phyloP scores from a whole-genome alignment of 1,139 yeast species.

The Yamadazyma conglobata region DNA sequence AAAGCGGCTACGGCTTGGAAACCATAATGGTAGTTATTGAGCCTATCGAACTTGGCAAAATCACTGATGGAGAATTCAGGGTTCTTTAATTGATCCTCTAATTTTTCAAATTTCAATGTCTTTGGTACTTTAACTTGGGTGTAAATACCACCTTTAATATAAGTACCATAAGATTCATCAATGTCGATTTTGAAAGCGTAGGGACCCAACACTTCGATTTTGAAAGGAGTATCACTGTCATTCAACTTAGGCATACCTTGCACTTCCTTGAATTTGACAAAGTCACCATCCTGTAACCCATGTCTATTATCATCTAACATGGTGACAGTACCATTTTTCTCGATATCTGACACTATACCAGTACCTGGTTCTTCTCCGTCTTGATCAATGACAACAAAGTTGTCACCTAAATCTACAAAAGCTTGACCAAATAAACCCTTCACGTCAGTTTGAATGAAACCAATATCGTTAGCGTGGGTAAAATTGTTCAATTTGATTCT shows the following conservation, averaged over 20 bases:
- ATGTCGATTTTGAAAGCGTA: constrained; percentile 73
- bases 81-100: constrained; percentile 58
- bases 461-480: constrained; percentile 71
- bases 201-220: constrained; percentile 87
- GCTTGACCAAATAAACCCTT: constrained; percentile 86
- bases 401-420: constrained; percentile 86
- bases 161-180: constrained; percentile 55
- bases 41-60: constrained; percentile 90
- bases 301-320: constrained; percentile 91
- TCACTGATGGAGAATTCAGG: constrained; percentile 86
- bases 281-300: constrained; percentile 89
- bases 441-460: constrained; percentile 76
- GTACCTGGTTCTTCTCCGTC: constrained; percentile 90
- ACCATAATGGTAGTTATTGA: constrained; percentile 84
- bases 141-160: constrained; percentile 82
- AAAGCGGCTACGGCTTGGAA: constrained; percentile 87
- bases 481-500: constrained; percentile 72
- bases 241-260: constrained; percentile 68
- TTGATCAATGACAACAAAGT: constrained; percentile 75
- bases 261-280: constrained; percentile 83
- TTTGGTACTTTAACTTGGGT: constrained; percentile 88
- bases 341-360: constrained; percentile 88
- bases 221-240: constrained; percentile 61
- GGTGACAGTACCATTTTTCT: constrained; percentile 85
- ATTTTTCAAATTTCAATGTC: constrained; percentile 57